Base-by-base conservation (phyloP, 106 monocot species). In the Dendrobium catenatum region DNA sequence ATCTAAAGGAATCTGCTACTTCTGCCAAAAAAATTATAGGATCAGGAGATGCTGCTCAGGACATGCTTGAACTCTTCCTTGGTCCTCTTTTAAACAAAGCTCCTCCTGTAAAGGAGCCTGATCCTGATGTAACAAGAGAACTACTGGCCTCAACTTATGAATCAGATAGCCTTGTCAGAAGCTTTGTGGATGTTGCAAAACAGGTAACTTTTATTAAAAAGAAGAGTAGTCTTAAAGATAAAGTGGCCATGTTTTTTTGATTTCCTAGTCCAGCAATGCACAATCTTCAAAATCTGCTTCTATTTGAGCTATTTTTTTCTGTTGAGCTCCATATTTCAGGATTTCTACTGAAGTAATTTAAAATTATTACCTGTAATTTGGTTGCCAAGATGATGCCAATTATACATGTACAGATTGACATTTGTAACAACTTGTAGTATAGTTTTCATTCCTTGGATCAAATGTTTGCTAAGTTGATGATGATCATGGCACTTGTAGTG, bases 181-280 rank as follows among this genome's bases (percentile, higher is more conserved):
- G 13, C 42, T 13, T 13, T 13, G 51, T 51, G 51, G 51, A 51
- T 51, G 37, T 5, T 41, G 29, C 72, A 55, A 80, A 82, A 83
- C 87, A 80, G 40, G 83, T 33, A 58, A 68, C 79, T 18, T 10
- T 84, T 72, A 82, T n/a, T 16, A 92, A 94, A 84, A 92, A 85
- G 88, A 94, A 90, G 74, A 90, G 83, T 78, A 92, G 91, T 78
- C 89, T 92, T 83, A 92, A 87, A 76, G 89, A 89, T 55, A 83
- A 89, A 82, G 85, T 92, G 61, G 64, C 88, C 31, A 58, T 88
- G 79, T 80, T 89, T 73, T 51, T 81, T 89, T 43, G 79, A 80
- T 42, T 84, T 64, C 13, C 24, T 27, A 10, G 67, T 26, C 20
- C 5, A 20, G 16, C 19, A 56, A 20, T 3, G 20, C 56, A 58